Evolutionary conservation across 495 filamentous ascomycete genomes (phyloP).

Genomic region (Penicillium paradoxum): DNA sequence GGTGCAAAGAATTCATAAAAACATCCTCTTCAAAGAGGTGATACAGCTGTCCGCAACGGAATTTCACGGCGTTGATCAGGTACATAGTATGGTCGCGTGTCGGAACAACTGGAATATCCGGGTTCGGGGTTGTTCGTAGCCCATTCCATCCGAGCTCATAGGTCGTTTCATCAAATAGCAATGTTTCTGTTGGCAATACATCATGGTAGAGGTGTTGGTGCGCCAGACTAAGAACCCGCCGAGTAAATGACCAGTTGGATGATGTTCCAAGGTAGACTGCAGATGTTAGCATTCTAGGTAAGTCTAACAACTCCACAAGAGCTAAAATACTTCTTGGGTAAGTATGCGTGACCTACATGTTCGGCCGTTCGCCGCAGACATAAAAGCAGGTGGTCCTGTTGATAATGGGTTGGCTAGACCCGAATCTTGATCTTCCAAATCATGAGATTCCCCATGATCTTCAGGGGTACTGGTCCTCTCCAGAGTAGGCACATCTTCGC

Average conservation of each 20-base stretch:
- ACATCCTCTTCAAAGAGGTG: constrained; percentile 41
- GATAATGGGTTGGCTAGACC: constrained; percentile 37
- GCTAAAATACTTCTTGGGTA: too few species aligned
- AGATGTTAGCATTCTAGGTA: background rate
- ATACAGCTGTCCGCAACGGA: constrained; percentile 41
- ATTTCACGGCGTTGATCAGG: constrained; percentile 42
- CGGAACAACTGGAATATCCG: constrained; percentile 29
- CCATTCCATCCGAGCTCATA: constrained; percentile 44
- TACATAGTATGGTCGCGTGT: constrained; percentile 39
- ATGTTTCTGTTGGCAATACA: constrained; percentile 28
- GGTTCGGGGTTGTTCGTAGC: constrained; percentile 15
- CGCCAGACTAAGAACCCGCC: constrained; percentile 35
- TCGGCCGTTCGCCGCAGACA: constrained; percentile 27
- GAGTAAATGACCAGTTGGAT: constrained; percentile 45
- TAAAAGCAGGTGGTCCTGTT: constrained; percentile 32
- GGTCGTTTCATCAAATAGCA: constrained; percentile 35
- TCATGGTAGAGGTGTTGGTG: constrained; percentile 35
- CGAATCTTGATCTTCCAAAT: constrained; percentile 21
- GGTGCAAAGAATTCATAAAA: constrained; percentile 35
- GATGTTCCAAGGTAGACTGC: constrained; percentile 42
- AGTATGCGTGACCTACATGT: constrained; percentile 20
- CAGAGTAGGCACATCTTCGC: constrained; percentile 10
- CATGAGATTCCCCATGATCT: constrained; percentile 9
- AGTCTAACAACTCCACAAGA: too few species aligned
- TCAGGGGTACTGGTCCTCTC: constrained; percentile 5